phyloP scores from a whole-genome alignment of 805 yeast species.

The Candida dajiaensis region DNA sequence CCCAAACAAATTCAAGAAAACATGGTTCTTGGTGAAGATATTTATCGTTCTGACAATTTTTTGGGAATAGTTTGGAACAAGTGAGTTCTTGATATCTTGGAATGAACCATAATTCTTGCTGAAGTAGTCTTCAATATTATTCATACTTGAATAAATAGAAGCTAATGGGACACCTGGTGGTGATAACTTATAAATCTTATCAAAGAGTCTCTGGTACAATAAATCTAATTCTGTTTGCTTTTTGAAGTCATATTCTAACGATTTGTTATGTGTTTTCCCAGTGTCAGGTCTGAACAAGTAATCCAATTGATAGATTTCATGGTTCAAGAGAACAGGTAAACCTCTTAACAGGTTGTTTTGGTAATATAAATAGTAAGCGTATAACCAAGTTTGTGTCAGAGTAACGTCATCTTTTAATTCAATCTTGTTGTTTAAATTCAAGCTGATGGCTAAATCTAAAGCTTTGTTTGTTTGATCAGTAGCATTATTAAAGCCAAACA shows the following conservation, averaged over 20 bases:
- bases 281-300: conserved; percentile 1
- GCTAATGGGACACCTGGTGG: conserved; percentile 5
- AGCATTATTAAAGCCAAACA: conserved; percentile 9
- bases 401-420: conserved; percentile 5
- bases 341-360: conserved; percentile 13
- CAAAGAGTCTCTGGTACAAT: conserved; percentile 4
- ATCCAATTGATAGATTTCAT: conserved; percentile 15
- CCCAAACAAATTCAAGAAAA: conserved; percentile 2
- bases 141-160: conserved; percentile 1
- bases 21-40: conserved; percentile 10
- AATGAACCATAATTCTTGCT: conserved; percentile 2
- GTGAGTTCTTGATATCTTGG: conserved; percentile 10
- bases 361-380: conserved; percentile 14
- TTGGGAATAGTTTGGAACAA: conserved; percentile 3
- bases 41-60: conserved; percentile 10
- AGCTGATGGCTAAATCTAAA: conserved; percentile 8
- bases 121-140: conserved; percentile 3
- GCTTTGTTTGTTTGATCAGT: neutral
- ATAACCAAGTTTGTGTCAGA: conserved; percentile 14
- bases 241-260: conserved; percentile 1
- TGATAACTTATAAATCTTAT: conserved; percentile 5
- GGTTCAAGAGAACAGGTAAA: conserved; percentile 12
- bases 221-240: conserved; percentile 6
- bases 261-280: neutral
- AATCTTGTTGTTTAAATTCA: conserved; percentile 14